Evolutionary conservation across 2,329 filamentous ascomycete genomes (phyloP).

Genomic region (Aspergillus uvarum): DNA sequence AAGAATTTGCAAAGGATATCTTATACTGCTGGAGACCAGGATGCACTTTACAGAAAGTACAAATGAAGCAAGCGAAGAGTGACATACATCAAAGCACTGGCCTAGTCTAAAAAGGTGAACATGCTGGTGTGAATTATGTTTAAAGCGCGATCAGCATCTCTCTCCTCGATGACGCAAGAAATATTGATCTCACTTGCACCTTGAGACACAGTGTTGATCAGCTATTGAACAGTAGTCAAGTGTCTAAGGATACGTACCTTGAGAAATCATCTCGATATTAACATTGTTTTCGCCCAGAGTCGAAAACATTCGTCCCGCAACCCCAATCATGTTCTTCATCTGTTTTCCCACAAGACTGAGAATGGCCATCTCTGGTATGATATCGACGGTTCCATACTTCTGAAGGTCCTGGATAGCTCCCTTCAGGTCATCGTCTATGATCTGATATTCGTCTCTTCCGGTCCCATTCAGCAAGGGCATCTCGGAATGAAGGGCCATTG

Average conservation of each 20-base stretch:
- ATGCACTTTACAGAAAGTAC: constrained; percentile 9
- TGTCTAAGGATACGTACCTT: constrained; percentile 61
- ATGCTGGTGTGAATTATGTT: constrained; percentile 96
- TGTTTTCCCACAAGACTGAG: constrained; percentile 90
- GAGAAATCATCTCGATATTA: constrained; percentile 99
- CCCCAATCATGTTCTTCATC: constrained; percentile 96
- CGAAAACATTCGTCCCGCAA: constrained; percentile 91
- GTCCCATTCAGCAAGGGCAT: constrained; percentile 53
- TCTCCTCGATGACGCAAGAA: constrained; percentile 90
- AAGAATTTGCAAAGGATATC: constrained; percentile 17
- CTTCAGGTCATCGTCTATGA: constrained; percentile 63
- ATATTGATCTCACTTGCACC: constrained; percentile 99
- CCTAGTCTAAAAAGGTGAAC: constrained; percentile 86
- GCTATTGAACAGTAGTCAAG: constrained; percentile 6
- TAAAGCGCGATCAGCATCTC: constrained; percentile 87
- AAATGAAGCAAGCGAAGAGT: not conserved
- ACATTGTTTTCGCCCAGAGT: constrained; percentile 90
- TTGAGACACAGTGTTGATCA: constrained; percentile 39
- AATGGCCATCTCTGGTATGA: constrained; percentile 91
- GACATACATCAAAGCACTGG: not conserved
- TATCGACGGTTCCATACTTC: constrained; percentile 83
- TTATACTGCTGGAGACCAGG: constrained; percentile 15
- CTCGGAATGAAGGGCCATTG: constrained; percentile 89
- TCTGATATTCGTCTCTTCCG: constrained; percentile 51
- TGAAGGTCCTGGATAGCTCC: constrained; percentile 69